phyloP scores from a whole-genome alignment of 176 grass and related monocot genomes.

The Hordeum marinum region DNA sequence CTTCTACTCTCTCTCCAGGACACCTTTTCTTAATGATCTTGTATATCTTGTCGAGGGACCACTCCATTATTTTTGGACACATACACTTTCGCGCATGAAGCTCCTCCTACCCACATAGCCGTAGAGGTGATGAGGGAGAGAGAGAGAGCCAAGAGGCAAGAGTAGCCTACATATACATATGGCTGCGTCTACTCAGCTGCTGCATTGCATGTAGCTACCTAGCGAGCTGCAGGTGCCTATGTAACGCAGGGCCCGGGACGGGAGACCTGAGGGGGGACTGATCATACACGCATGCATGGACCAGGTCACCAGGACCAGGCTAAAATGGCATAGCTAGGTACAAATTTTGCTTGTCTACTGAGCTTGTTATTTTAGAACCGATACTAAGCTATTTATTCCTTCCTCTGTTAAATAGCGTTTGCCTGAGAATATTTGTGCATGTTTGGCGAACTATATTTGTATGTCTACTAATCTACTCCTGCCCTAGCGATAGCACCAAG shows the following conservation, averaged over 20 bases:
- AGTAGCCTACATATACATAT: background rate
- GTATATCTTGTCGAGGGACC: conserved; percentile 13
- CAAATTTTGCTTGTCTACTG: background rate
- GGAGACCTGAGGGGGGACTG: conserved; percentile 7
- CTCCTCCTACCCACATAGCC: background rate
- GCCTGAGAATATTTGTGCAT: background rate
- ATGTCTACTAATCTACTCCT: background rate
- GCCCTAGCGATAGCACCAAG: background rate
- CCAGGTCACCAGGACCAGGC: background rate
- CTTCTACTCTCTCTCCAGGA: background rate
- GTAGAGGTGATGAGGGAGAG: background rate
- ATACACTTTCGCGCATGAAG: background rate
- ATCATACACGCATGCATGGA: background rate
- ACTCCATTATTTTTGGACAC: conserved; percentile 46
- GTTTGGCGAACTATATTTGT: conserved; percentile 15
- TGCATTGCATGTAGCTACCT: conserved; percentile 1
- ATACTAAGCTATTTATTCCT: background rate
- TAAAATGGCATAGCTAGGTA: background rate
- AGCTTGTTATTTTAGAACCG: background rate
- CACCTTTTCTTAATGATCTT: conserved; percentile 5
- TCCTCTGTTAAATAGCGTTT: background rate
- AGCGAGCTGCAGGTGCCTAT: background rate
- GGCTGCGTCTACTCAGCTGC: conserved; percentile 2
- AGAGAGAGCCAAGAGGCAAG: background rate
- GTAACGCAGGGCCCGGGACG: background rate